A percentile compares a stretch with the other conserved stretches of the same genome.
These are phyloP conservation scores for Hemisphaericaspora xylofermentans DNA, from an alignment of 1,139 yeast species.

Conservation along the genomic window DNA sequence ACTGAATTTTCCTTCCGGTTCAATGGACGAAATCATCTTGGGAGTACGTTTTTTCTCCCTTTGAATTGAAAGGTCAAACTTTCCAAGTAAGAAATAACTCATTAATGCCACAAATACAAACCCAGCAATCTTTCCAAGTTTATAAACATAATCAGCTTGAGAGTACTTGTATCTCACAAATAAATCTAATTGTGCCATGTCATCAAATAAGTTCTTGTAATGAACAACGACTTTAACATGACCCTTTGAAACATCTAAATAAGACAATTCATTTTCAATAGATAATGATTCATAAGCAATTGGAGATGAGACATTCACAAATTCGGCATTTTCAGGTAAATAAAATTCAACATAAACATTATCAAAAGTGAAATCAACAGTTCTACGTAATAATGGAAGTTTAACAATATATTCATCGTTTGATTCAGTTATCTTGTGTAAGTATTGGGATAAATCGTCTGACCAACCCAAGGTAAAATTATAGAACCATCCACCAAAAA, in stretches of 20 bases:
- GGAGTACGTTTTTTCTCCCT: constrained; percentile 2
- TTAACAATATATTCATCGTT: constrained; percentile 59
- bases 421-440: constrained; percentile 39
- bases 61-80: constrained; percentile 33
- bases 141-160: constrained; percentile 50
- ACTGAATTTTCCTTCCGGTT: background rate
- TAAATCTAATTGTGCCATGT: constrained; percentile 57
- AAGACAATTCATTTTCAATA: constrained; percentile 53
- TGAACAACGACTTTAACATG: constrained; percentile 72
- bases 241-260: constrained; percentile 76
- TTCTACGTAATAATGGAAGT: constrained; percentile 75
- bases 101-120: constrained; percentile 64
- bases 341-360: constrained; percentile 60
- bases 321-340: constrained; percentile 85
- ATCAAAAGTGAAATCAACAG: constrained; percentile 66
- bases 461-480: constrained; percentile 96
- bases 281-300: constrained; percentile 38
- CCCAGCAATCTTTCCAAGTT: constrained; percentile 66
- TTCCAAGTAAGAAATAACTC: constrained; percentile 51
- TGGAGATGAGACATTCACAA: constrained; percentile 60
- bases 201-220: constrained; percentile 69
- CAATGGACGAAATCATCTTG: background rate
- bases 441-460: constrained; percentile 51
- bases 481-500: constrained; percentile 95
- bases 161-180: constrained; percentile 65